A percentile compares a stretch with the other conserved stretches of the same genome.
These are phyloP conservation scores for Yarrowia yakushimensis DNA, from an alignment of 805 yeast species.

Conservation along the genomic window DNA sequence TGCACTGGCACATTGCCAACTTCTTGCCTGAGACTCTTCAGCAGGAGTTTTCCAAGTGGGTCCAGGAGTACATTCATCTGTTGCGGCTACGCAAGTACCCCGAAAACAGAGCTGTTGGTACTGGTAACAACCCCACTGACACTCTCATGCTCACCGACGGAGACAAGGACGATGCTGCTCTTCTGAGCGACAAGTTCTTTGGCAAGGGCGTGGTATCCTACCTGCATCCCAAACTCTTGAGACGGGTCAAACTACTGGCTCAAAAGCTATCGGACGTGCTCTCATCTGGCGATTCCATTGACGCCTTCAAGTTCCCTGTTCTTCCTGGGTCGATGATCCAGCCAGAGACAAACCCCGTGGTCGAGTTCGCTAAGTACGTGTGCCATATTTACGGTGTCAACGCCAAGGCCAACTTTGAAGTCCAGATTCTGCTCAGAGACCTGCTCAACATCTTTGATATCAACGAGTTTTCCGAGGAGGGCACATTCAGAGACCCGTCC, in stretches of 20 bases:
- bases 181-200: constrained; percentile 38
- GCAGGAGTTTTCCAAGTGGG: constrained; percentile 86
- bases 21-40: constrained; percentile 73
- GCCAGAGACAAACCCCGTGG: constrained; percentile 59
- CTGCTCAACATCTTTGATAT: constrained; percentile 70
- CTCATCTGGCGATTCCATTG: constrained; percentile 57
- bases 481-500: constrained; percentile 71
- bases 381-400: constrained; percentile 72
- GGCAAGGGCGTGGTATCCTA: constrained; percentile 40
- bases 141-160: neutral
- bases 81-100: constrained; percentile 61
- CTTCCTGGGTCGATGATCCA: constrained; percentile 69
- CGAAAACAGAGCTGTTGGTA: constrained; percentile 27
- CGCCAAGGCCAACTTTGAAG: constrained; percentile 62
- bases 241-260: constrained; percentile 61
- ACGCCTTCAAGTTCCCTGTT: constrained; percentile 68
- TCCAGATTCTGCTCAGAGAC: constrained; percentile 68
- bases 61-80: constrained; percentile 50
- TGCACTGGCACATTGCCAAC: constrained; percentile 74
- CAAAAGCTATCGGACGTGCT: constrained; percentile 71
- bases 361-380: constrained; percentile 73
- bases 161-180: neutral
- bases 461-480: constrained; percentile 77
- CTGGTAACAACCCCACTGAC: neutral
- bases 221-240: constrained; percentile 61